Evolutionary conservation across 306 rosid species (phyloP).

Genomic region (Rubus idaeus): DNA sequence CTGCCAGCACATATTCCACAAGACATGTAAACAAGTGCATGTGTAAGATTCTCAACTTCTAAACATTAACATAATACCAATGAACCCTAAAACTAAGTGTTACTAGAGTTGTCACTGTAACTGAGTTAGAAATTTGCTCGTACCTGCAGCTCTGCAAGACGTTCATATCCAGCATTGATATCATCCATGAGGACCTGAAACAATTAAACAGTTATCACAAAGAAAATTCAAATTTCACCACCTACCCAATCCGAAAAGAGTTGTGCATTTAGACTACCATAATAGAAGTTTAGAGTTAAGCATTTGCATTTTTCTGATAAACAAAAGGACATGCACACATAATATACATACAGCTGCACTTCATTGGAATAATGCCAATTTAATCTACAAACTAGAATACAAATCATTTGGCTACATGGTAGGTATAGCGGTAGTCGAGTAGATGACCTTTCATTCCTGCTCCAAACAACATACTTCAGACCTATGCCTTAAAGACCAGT

Average conservation of each 20-base stretch:
- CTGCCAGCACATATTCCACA: conserved; percentile 38
- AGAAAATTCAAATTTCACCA: neutral
- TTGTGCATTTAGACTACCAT: neutral
- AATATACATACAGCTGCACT: neutral
- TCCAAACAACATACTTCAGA: too few species aligned
- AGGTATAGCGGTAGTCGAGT: too few species aligned
- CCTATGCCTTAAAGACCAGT: too few species aligned
- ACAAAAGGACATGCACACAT: neutral
- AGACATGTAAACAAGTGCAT: neutral
- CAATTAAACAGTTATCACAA: conserved; percentile 29
- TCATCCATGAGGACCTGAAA: conserved; percentile 90
- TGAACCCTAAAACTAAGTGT: neutral
- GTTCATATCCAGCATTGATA: conserved; percentile 90
- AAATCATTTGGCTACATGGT: too few species aligned
- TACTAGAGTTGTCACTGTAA: neutral
- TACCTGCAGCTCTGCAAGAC: conserved; percentile 90
- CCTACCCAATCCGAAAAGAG: neutral
- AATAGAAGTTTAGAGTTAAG: neutral
- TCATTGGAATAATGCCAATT: neutral
- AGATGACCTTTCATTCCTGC: too few species aligned
- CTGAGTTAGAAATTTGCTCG: conserved; percentile 12
- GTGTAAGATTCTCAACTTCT: neutral
- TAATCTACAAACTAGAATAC: too few species aligned
- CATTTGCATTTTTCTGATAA: conserved; percentile 1
- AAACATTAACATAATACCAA: neutral